phyloP scores from a whole-genome alignment of 139 green algal species.

The Haematococcus sp. region DNA sequence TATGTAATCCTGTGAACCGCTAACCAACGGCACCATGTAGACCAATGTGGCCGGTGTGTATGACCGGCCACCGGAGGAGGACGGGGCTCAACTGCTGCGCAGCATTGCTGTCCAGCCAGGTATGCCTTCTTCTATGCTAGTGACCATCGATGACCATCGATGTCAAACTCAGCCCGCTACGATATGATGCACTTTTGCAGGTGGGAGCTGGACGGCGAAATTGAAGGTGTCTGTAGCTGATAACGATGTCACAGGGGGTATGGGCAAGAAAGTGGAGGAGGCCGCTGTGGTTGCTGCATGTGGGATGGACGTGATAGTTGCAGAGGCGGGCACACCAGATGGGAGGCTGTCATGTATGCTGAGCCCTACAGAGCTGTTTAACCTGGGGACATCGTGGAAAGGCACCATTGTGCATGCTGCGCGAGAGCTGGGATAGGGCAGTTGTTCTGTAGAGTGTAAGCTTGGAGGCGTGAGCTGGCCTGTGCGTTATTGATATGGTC shows the following conservation, averaged over 20 bases:
- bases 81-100: slow-evolving; percentile 38
- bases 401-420: no score
- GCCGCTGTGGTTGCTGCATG: slow-evolving; percentile 42
- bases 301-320: slow-evolving; percentile 56
- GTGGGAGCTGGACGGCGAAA: slow-evolving; percentile 8
- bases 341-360: slow-evolving; percentile 12
- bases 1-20: no score
- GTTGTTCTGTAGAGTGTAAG: no score
- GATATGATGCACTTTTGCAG: slow-evolving; percentile 12
- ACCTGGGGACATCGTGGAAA: background rate
- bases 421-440: no score
- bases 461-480: no score
- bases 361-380: background rate
- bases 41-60: slow-evolving; percentile 66
- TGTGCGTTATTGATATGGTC: no score
- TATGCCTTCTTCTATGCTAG: background rate
- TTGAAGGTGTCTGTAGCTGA: background rate
- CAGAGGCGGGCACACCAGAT: slow-evolving; percentile 33
- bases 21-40: no score
- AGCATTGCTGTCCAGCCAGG: slow-evolving; percentile 22
- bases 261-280: slow-evolving; percentile 58
- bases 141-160: no score
- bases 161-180: background rate
- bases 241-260: slow-evolving; percentile 34
- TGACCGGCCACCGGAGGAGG: slow-evolving; percentile 44